Percentiles rank a stretch among this genome's conserved stretches.
phyloP scores from a whole-genome alignment of 163 green algal genomes.

The Coccomyxa subellipsoidea region DNA sequence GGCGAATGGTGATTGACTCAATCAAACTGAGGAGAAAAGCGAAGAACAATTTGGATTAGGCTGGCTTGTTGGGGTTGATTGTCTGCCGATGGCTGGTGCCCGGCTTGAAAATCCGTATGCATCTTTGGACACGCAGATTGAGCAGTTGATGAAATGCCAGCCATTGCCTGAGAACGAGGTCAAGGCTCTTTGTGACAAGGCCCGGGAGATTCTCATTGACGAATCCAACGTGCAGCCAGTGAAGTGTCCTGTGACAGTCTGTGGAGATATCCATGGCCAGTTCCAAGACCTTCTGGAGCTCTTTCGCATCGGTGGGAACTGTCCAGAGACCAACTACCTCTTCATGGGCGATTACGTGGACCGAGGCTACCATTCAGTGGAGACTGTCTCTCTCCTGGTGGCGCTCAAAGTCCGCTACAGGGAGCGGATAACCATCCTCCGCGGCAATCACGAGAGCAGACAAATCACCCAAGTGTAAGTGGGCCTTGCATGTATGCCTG shows the following conservation, averaged over 20 bases:
- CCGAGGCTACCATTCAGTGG: slow-evolving; percentile 91
- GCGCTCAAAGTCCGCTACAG: slow-evolving; percentile 96
- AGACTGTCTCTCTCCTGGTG: slow-evolving; percentile 96
- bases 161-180: slow-evolving; percentile 48
- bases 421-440: slow-evolving; percentile 96
- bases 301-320: slow-evolving; percentile 95
- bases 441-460: slow-evolving; percentile 97
- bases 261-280: slow-evolving; percentile 98
- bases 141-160: slow-evolving; percentile 57
- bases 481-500: no score
- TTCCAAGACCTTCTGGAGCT: slow-evolving; percentile 98
- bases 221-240: slow-evolving; percentile 90
- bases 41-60: not conserved
- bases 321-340: slow-evolving; percentile 97
- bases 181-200: slow-evolving; percentile 55
- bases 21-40: not conserved
- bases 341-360: slow-evolving; percentile 99
- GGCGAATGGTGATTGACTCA: not conserved
- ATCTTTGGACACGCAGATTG: slow-evolving; percentile 31
- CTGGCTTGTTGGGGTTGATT: not conserved
- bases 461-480: slow-evolving; percentile 97
- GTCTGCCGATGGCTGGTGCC: not conserved
- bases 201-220: slow-evolving; percentile 60
- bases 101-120: not conserved
- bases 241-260: slow-evolving; percentile 90